Evolutionary conservation across 139 green algal species (phyloP).

Genomic region (Gonium pectorale): DNA sequence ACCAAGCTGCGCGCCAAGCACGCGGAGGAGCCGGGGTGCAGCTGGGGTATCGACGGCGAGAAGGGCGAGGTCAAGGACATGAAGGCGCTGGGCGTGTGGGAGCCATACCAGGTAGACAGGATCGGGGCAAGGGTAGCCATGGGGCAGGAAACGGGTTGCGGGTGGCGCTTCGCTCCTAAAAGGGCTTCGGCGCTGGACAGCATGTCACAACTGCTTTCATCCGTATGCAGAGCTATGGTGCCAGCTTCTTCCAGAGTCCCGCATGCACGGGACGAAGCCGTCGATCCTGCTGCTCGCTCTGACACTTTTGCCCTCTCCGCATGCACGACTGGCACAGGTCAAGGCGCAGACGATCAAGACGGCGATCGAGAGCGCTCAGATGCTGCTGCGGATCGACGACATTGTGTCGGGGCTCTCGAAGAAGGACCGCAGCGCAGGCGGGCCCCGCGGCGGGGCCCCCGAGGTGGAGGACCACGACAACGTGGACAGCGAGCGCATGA

Average conservation of each 20-base stretch:
- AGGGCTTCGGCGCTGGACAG: too few species aligned
- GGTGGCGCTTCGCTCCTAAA: too few species aligned
- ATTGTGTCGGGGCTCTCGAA: slow-evolving; percentile 95
- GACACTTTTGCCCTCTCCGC: too few species aligned
- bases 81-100: slow-evolving; percentile 96
- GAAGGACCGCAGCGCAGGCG: slow-evolving; percentile 56
- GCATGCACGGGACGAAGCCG: too few species aligned
- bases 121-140: background rate
- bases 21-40: slow-evolving; percentile 50
- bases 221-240: background rate
- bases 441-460: slow-evolving; percentile 5
- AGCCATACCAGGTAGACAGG: slow-evolving; percentile 89
- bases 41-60: slow-evolving; percentile 92
- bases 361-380: slow-evolving; percentile 88
- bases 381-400: slow-evolving; percentile 99
- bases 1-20: slow-evolving; percentile 95
- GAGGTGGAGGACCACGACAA: slow-evolving; percentile 67
- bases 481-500: slow-evolving; percentile 83
- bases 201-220: too few species aligned
- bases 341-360: slow-evolving; percentile 97
- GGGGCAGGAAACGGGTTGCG: background rate
- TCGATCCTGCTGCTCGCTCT: too few species aligned
- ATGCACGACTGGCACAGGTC: background rate
- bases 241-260: background rate
- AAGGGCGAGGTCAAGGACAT: slow-evolving; percentile 93